Conservation (phyloP, 495 filamentous ascomycete genomes). For the Aspergillus coremiiformis region DNA sequence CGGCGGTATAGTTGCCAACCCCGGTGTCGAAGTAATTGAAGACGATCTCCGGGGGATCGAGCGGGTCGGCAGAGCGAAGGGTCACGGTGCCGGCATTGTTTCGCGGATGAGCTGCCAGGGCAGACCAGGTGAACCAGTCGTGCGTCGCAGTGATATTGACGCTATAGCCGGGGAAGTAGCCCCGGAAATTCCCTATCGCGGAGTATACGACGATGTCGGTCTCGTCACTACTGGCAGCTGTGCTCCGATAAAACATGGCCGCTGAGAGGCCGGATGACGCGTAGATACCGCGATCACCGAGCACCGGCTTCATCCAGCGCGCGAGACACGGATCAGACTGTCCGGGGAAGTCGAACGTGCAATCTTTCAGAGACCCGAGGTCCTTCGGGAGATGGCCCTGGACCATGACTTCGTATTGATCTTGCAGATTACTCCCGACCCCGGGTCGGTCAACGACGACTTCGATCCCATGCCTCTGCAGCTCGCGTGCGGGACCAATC, state of each 20-base stretch:
- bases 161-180: constrained; percentile 32
- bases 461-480: constrained; percentile 41
- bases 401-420: constrained; percentile 52
- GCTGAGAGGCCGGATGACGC: constrained; percentile 41
- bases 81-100: constrained; percentile 46
- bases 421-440: constrained; percentile 61
- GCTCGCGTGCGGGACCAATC: constrained; percentile 45
- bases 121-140: constrained; percentile 41
- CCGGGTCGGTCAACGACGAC: constrained; percentile 49
- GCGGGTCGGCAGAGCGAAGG: constrained; percentile 44
- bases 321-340: constrained; percentile 41
- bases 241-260: constrained; percentile 40
- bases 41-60: constrained; percentile 47
- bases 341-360: constrained; percentile 32
- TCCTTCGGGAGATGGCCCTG: constrained; percentile 36
- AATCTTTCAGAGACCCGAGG: constrained; percentile 36
- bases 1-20: constrained; percentile 25
- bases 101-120: constrained; percentile 48
- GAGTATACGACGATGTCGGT: constrained; percentile 50
- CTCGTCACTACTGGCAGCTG: constrained; percentile 27
- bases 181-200: constrained; percentile 43
- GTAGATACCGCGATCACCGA: constrained; percentile 45
- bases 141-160: constrained; percentile 20
- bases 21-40: constrained; percentile 50
- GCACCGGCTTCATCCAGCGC: constrained; percentile 36